A percentile compares a stretch with the other conserved stretches of the same genome.
phyloP scores from a whole-genome alignment of 257 asterid genomes.

The Jasminum sambac region DNA sequence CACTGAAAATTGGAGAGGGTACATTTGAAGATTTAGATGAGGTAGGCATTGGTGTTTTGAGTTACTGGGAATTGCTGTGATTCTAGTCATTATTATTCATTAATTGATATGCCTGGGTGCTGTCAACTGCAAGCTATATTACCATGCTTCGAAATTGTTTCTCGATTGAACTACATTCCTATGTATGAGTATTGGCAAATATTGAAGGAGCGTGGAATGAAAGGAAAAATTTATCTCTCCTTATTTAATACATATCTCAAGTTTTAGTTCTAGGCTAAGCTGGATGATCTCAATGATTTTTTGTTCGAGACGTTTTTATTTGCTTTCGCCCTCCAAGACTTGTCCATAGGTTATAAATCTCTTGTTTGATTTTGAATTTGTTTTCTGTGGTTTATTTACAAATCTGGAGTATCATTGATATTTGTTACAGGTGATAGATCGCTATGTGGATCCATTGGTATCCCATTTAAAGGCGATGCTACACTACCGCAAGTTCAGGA shows the following conservation, averaged over 20 bases:
- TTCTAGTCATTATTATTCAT: slow-evolving; percentile 4
- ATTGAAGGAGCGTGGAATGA: background rate
- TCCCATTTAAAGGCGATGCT: slow-evolving; percentile 88
- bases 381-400: slow-evolving; percentile 3
- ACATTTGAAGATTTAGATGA: slow-evolving; percentile 96
- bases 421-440: slow-evolving; percentile 82
- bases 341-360: background rate
- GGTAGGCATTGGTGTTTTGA: slow-evolving; percentile 42
- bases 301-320: background rate
- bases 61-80: background rate
- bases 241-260: background rate
- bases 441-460: slow-evolving; percentile 95
- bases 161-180: background rate
- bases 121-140: slow-evolving; percentile 3
- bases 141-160: background rate
- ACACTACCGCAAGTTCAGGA: slow-evolving; percentile 82
- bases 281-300: background rate
- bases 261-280: background rate
- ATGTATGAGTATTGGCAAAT: background rate
- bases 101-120: slow-evolving; percentile 6
- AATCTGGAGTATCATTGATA: background rate
- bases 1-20: slow-evolving; percentile 91
- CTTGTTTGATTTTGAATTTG: slow-evolving; percentile 3
- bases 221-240: background rate
- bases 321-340: too few species aligned